A percentile compares a stretch with the other conserved stretches of the same genome.
phyloP scores from a whole-genome alignment of 352 stramenopile genomes.

The Achlya hypogyna region DNA sequence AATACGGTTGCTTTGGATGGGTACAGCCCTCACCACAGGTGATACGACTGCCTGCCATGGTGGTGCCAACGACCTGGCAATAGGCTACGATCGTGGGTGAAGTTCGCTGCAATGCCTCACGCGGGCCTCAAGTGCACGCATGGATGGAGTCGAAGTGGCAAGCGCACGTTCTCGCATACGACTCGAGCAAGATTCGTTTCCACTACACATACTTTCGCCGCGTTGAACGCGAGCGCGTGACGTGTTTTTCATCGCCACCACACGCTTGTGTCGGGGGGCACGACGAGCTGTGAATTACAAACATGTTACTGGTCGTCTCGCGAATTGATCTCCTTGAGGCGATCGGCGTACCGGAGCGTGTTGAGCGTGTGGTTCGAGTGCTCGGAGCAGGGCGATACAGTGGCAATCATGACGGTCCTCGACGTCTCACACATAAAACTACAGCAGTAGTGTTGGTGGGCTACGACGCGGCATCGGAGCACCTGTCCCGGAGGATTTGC shows the following conservation, averaged over 20 bases:
- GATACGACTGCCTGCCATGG: not conserved
- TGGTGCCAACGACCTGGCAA: not conserved
- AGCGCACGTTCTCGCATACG: not conserved
- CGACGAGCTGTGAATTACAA: not conserved
- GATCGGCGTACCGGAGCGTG: slow-evolving; percentile 93
- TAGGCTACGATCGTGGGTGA: slow-evolving; percentile 1
- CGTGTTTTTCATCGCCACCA: slow-evolving; percentile 1
- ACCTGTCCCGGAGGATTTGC: slow-evolving; percentile 82
- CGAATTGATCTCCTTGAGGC: slow-evolving; percentile 85
- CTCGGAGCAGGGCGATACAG: slow-evolving; percentile 88
- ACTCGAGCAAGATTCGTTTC: slow-evolving; percentile 12
- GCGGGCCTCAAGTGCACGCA: not conserved
- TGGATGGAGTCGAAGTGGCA: not conserved
- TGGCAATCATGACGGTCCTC: slow-evolving; percentile 93
- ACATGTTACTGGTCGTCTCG: not conserved
- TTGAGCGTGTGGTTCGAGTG: slow-evolving; percentile 94
- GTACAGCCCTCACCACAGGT: not conserved
- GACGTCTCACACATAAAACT: slow-evolving; percentile 88
- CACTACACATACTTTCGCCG: slow-evolving; percentile 10
- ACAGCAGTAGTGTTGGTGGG: not conserved
- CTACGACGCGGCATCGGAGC: not conserved
- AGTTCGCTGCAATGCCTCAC: not conserved
- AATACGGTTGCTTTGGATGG: slow-evolving; percentile 14
- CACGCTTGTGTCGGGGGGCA: not conserved
- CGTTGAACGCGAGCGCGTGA: not conserved